Evolutionary conservation across 208 protist genomes (phyloP).

Genomic region (Novymonas esmeraldas): DNA sequence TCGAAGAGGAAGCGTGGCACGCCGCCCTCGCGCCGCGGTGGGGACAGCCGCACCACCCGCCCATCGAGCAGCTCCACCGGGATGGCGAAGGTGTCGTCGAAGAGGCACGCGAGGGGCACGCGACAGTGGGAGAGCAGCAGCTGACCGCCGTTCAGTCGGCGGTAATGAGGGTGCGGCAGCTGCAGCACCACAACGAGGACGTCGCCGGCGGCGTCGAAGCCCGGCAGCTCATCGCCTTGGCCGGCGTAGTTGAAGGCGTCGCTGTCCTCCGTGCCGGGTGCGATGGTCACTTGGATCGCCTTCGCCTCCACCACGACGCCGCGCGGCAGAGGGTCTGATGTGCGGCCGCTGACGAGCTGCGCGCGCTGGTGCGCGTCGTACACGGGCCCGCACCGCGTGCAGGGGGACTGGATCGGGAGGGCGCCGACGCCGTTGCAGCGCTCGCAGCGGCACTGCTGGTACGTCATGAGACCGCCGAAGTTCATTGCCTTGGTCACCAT

Average conservation of each 20-base stretch:
- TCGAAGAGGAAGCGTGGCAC: conserved; percentile 34
- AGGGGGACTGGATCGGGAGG: conserved; percentile 23
- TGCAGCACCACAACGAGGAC: conserved; percentile 96
- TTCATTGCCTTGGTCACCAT: conserved; percentile 79
- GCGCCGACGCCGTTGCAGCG: conserved; percentile 80
- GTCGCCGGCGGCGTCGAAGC: conserved; percentile 92
- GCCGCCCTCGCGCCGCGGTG: conserved; percentile 37
- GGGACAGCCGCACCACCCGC: conserved; percentile 68
- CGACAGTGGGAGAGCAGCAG: conserved; percentile 88
- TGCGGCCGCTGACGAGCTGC: conserved; percentile 65
- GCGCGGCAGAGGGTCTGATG: conserved; percentile 22
- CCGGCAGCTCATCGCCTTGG: conserved; percentile 94
- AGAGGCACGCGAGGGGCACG: conserved; percentile 86
- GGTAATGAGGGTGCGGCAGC: conserved; percentile 93
- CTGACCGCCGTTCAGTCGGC: conserved; percentile 87
- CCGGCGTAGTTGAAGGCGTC: conserved; percentile 94
- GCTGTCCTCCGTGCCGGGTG: conserved; percentile 94
- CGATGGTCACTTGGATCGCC: conserved; percentile 93
- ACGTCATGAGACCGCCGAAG: conserved; percentile 93
- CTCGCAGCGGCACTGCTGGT: conserved; percentile 85
- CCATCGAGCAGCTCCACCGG: conserved; percentile 89
- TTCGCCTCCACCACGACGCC: conserved; percentile 92
- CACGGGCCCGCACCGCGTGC: conserved; percentile 60
- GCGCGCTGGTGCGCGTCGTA: conserved; percentile 59
- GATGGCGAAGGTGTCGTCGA: conserved; percentile 69